Evolutionary conservation across 768 basidiomycete genomes (phyloP), one percentile per base, ranked within the genome.

Genomic region (Kwoniella botswanensis): DNA sequence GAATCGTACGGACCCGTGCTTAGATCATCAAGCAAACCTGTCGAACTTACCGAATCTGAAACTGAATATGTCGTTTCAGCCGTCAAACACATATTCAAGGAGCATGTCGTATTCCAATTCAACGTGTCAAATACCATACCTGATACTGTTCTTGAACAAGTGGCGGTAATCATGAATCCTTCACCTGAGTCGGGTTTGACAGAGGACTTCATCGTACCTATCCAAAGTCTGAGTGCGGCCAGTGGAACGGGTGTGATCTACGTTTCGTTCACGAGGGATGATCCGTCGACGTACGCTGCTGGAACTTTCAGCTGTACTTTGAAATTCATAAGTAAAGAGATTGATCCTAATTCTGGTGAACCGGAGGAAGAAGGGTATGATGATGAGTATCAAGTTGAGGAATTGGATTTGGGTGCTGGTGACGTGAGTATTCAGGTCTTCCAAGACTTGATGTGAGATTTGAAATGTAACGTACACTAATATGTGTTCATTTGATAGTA

Each of bases 331-430:
- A 95, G 93, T 86, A 99, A 98, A 84, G 97, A 99, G 82, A 88
- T 98, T 18, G 97, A 99, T 84, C 97, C 97, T 13, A 88, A 91
- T 56, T 95, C 92, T 15, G 95, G 95, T 24, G 90, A 93, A 79
- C 97, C 97, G 10, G 97, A 99, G 84, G 93, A 92, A 74, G 95
- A 97, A 65, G 97, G 97, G n/a, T 99, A 98, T 83, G 93, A 94
- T 80, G 97, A 98, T 85, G 96, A 98, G 84, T 99, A 99, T 84
- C 93, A 93, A 83, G 86, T 98, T 54, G 97, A 99, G 83, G 97
- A 98, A 71, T 89, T 97, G 67, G 97, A 98, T 82, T 86, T 99
- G 64, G 90, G 91, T 70, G 95, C 93, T 12, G 92, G 91, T 2
- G 96, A 98, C 67, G 82, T 82, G 66, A 75, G 80, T 79, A 24